Evolutionary conservation across 495 filamentous ascomycete species (phyloP), one percentile per base, ranked within the genome.

Genomic region (Lophiotrema nucula): DNA sequence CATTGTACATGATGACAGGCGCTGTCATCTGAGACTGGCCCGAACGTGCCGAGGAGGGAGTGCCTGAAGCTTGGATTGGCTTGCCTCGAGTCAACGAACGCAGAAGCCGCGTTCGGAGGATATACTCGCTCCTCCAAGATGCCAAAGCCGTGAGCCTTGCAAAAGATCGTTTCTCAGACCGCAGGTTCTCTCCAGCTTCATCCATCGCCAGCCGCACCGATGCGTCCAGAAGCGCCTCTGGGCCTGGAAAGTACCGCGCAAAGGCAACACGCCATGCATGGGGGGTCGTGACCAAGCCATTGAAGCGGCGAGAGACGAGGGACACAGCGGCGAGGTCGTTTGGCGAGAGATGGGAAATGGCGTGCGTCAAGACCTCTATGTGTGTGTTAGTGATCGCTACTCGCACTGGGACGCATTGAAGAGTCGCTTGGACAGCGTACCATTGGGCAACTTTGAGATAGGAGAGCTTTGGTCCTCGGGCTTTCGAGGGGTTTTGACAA

Each of bases 211-310:
- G 27, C 12, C 21, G 35, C 51, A 33, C 50, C 56, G 57, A 65
- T 67, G 72, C 73, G 15, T 54, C 38, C 6, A 44, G 21, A 10
- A 68, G 37, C 16, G 70, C 63, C 53, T 87, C 81, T 3, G 83
- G 81, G 0, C 86, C 91, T 0, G 88, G 88, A 68, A 97, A 97
- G 75, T 84, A 92, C 12, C 90, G 88, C 41, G 88, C 81, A 65
- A 97, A 97, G 1, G 91, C 92, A 53, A 85, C 86, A 43, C 89
- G 80, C 92, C 92, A 97, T 2, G 90, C 89, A 71, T 95, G 89
- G 1, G 89, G 90, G 1, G 87, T 89, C 1, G 88, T 95, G 41
- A 95, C 86, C 53, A 97, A 74, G 33, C 76, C 73, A 69, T 93
- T 87, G 70, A 96, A 92, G 47, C 86, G 88, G 64, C 83, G 84